Base-by-base conservation (phyloP, 805 yeast species). In the Kodamaea sagamina region DNA sequence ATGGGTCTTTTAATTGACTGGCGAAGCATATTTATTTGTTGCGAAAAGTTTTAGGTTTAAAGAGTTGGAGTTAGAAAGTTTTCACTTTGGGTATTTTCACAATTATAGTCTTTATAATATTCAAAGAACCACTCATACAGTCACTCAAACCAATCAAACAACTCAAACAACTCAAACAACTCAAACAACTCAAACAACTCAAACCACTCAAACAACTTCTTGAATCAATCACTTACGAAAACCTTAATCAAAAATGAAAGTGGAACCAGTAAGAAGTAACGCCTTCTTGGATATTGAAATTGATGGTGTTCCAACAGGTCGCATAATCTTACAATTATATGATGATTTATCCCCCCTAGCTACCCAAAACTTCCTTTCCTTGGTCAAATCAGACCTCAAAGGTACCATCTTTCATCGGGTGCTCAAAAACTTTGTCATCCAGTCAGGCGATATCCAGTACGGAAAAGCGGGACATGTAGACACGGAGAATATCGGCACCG, bases 391-490 rank as follows among this genome's bases (percentile, higher is more conserved):
- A 8, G 51, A 68, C 1, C 77, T 68, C 44, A 67, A 73, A 47
- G 58, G 67, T 15, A 77, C 74, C 31, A 65, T 61, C 29, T 82
- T 86, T 59, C 85, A 82, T 52, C 67, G 87, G 43, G 78, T 83
- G 2, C 68, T 85, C 40, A 81, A 77, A 54, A 85, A 82, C 57
- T 86, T 86, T 55, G 78, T 84, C 71, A 63, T 85, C 12, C 90
- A 84, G 59, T 81, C 79, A 3, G 90, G 90, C 29, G 87, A 82
- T 55, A 55, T 75, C 2, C 57, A 62, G 1, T 59, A 68, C 55
- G 79, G 79, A 6, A 60, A 34, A 22, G 26, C 13, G 7, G 38
- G 27, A 7, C n/a, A 11, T 2, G 15, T 39, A 9, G 40, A 44
- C 12, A 11, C 12, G 10, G 41, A 35, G 7, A 47, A 52, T 6